Evolutionary conservation across 2,329 filamentous ascomycete species (phyloP).

Genomic region (Intubia oerlemansii): DNA sequence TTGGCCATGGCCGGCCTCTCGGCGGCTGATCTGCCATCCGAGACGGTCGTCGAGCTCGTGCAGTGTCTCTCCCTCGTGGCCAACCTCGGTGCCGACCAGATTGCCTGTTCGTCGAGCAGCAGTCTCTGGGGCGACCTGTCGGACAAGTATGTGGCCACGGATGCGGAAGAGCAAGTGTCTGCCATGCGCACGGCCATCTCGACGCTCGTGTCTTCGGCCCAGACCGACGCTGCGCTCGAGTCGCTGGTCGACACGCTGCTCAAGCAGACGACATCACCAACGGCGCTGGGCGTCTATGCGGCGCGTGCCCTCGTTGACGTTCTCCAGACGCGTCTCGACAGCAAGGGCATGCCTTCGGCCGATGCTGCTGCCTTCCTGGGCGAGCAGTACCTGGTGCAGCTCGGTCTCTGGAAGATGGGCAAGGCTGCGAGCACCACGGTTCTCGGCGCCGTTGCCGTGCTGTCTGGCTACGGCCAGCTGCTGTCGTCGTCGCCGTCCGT

Average conservation of each 20-base stretch:
- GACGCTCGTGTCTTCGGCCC: too few relatives aligned
- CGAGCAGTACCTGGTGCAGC: slow-evolving; percentile 17
- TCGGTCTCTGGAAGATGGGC: slow-evolving; percentile 23
- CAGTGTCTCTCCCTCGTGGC: slow-evolving; percentile 28
- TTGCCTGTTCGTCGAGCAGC: slow-evolving; percentile 21
- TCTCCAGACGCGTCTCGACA: slow-evolving; percentile 21
- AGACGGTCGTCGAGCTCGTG: slow-evolving; percentile 26
- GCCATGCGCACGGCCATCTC: too few relatives aligned
- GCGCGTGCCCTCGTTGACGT: slow-evolving; percentile 29
- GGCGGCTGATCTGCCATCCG: slow-evolving; percentile 1
- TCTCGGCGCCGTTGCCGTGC: slow-evolving; percentile 25
- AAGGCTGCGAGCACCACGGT: slow-evolving; percentile 20
- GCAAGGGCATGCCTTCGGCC: slow-evolving; percentile 23
- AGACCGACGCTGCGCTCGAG: slow-evolving; percentile 17
- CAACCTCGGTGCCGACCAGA: slow-evolving; percentile 31
- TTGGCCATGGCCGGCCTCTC: background rate
- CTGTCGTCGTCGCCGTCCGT: slow-evolving; percentile 24
- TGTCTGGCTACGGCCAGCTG: slow-evolving; percentile 29
- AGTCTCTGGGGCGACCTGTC: slow-evolving; percentile 24
- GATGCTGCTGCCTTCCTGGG: slow-evolving; percentile 24
- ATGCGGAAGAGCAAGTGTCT: slow-evolving; percentile 22
- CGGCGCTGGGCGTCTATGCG: slow-evolving; percentile 26
- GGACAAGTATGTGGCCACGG: slow-evolving; percentile 14
- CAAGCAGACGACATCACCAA: slow-evolving; percentile 19
- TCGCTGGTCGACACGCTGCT: slow-evolving; percentile 15